Percentiles rank a stretch among this genome's conserved stretches.
Evolutionary conservation across 148 eudicot species (phyloP).

Genomic region (Chenopodium album): DNA sequence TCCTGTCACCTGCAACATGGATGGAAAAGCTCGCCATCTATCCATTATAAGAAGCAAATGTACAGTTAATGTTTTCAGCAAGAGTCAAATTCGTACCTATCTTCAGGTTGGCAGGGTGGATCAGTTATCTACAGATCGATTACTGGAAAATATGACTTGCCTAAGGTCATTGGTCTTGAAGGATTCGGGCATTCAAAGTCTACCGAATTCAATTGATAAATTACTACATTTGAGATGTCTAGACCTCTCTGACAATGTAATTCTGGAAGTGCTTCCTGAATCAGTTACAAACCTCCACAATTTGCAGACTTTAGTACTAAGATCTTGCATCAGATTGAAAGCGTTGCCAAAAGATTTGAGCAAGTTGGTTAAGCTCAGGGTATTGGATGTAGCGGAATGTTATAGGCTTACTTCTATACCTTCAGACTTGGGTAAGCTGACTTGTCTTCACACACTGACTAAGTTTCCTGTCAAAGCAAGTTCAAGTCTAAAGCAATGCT

Average conservation of each 20-base stretch:
- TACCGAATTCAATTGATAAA: slow-evolving; percentile 15
- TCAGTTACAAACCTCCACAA: slow-evolving; percentile 20
- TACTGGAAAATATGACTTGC: slow-evolving; percentile 3
- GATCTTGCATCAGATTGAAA: slow-evolving; percentile 5
- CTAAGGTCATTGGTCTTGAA: slow-evolving; percentile 20
- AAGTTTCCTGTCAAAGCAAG: slow-evolving; percentile 5
- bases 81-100: not conserved
- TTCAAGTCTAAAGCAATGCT: not conserved
- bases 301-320: slow-evolving; percentile 17
- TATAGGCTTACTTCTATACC: slow-evolving; percentile 14
- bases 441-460: slow-evolving; percentile 15
- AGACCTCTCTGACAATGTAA: slow-evolving; percentile 21
- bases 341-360: slow-evolving; percentile 21
- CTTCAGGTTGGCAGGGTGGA: slow-evolving; percentile 6
- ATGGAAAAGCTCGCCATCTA: not conserved
- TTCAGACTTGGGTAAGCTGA: slow-evolving; percentile 11
- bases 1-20: not conserved
- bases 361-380: slow-evolving; percentile 15
- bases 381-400: slow-evolving; percentile 16
- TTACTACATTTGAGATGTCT: slow-evolving; percentile 23
- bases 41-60: not conserved
- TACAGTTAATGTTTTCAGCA: slow-evolving; percentile 1
- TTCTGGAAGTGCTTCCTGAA: slow-evolving; percentile 16
- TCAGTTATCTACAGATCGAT: not conserved
- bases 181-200: slow-evolving; percentile 1